Evolutionary conservation across 768 basidiomycete species (phyloP).

Genomic region (Rhodosporidiobolus odoratus): DNA sequence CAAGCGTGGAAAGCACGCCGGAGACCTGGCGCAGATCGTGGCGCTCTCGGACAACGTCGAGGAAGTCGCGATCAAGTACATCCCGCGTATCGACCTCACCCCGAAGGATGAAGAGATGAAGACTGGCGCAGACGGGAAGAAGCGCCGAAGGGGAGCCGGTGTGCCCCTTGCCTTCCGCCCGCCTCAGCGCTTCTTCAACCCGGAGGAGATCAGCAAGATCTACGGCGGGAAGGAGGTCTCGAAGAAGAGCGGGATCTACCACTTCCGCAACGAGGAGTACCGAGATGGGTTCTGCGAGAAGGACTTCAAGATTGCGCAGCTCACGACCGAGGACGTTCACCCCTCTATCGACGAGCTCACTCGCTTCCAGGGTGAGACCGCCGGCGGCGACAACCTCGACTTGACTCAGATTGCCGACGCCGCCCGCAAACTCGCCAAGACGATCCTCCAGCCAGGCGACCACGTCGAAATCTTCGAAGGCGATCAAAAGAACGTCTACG

Average conservation of each 20-base stretch:
- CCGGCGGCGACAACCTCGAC: conserved; percentile 59
- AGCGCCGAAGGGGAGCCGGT: conserved; percentile 68
- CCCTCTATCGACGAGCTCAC: conserved; percentile 97
- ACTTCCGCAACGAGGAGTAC: conserved; percentile 90
- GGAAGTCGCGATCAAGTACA: conserved; percentile 83
- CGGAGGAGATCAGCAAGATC: conserved; percentile 81
- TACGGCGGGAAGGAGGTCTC: conserved; percentile 73
- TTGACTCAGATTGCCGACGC: conserved; percentile 87
- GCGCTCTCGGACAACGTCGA: conserved; percentile 91
- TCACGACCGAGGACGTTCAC: conserved; percentile 80
- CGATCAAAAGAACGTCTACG: conserved; percentile 86
- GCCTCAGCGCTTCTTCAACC: conserved; percentile 86
- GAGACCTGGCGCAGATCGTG: conserved; percentile 91
- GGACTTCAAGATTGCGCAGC: conserved; percentile 74
- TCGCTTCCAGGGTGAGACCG: conserved; percentile 62
- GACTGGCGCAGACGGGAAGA: conserved; percentile 58
- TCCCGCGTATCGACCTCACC: conserved; percentile 95
- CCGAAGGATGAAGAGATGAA: conserved; percentile 55
- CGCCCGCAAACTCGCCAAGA: conserved; percentile 80
- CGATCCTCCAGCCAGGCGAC: conserved; percentile 94
- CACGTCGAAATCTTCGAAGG: conserved; percentile 96
- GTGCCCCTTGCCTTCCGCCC: conserved; percentile 55
- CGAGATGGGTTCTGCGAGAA: conserved; percentile 94
- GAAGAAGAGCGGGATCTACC: conserved; percentile 58
- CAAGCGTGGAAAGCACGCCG: conserved; percentile 84